A percentile compares a stretch with the other conserved stretches of the same genome.
These are phyloP conservation scores for Ustilago cynodontis DNA, from an alignment of 1,284 basidiomycete species.

Conservation along the genomic window DNA sequence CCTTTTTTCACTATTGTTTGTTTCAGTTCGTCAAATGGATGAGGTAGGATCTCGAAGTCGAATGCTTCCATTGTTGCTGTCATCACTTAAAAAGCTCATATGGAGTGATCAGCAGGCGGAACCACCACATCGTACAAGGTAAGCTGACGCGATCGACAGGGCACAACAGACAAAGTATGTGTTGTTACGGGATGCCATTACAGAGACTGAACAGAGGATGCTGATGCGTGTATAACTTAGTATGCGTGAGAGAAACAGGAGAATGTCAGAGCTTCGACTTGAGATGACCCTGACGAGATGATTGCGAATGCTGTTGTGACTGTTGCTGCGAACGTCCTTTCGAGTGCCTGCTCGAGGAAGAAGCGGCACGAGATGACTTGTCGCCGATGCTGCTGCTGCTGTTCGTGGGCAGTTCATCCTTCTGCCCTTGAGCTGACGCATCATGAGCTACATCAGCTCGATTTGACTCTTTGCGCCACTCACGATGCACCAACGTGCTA, in stretches of 20 bases:
- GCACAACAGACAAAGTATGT: background rate
- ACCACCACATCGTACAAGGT: background rate
- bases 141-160: background rate
- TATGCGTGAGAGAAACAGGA: background rate
- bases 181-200: background rate
- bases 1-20: background rate
- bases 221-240: slow-evolving; percentile 6
- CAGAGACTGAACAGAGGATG: background rate
- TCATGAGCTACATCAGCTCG: slow-evolving; percentile 25
- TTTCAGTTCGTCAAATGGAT: background rate
- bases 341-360: slow-evolving; percentile 12
- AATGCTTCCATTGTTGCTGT: background rate
- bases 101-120: background rate
- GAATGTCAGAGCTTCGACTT: slow-evolving; percentile 21
- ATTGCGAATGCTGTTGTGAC: background rate
- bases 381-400: background rate
- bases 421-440: slow-evolving; percentile 13
- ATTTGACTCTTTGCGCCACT: slow-evolving; percentile 43
- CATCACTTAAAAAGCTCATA: background rate
- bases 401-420: slow-evolving; percentile 10
- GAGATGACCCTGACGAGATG: slow-evolving; percentile 13
- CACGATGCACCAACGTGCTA: slow-evolving; percentile 56
- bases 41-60: background rate
- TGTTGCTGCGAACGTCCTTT: slow-evolving; percentile 5
- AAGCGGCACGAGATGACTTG: background rate